Evolutionary conservation across 768 basidiomycete genomes (phyloP).

Genomic region (Tylopilus rubrobrunneus): DNA sequence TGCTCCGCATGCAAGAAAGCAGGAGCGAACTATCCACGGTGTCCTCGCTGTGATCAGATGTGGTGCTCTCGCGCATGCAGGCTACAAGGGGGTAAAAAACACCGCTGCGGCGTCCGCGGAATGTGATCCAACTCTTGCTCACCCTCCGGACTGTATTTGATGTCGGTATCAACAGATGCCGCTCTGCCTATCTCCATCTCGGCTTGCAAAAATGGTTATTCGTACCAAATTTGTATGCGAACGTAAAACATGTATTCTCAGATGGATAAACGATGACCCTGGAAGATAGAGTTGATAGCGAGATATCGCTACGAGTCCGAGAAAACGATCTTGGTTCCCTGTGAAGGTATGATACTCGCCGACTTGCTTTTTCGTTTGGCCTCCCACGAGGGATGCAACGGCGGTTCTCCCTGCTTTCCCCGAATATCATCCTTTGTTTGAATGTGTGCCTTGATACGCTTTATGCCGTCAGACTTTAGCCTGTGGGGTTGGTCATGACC

Average conservation of each 20-base stretch:
- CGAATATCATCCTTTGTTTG: not conserved
- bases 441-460: not conserved
- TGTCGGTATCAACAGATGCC: not conserved
- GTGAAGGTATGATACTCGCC: slow-evolving; percentile 57
- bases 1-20: slow-evolving; percentile 53
- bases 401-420: slow-evolving; percentile 21
- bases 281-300: not conserved
- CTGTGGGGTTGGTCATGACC: not conserved
- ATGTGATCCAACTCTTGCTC: slow-evolving; percentile 5
- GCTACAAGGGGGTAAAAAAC: slow-evolving; percentile 48
- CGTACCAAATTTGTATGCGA: not conserved
- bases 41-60: slow-evolving; percentile 51
- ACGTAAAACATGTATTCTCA: too few species aligned
- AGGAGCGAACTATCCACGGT: slow-evolving; percentile 58
- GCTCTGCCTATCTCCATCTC: not conserved
- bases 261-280: not conserved
- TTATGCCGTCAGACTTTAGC: not conserved
- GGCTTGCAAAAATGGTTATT: too few species aligned
- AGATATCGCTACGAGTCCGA: slow-evolving; percentile 10
- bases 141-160: not conserved
- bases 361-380: slow-evolving; percentile 80
- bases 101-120: slow-evolving; percentile 36
- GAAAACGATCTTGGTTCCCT: slow-evolving; percentile 85
- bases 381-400: slow-evolving; percentile 94
- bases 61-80: slow-evolving; percentile 68